Conservation (phyloP, 2,329 filamentous ascomycete genomes). For the Ophidiomyces ophidiicola region DNA sequence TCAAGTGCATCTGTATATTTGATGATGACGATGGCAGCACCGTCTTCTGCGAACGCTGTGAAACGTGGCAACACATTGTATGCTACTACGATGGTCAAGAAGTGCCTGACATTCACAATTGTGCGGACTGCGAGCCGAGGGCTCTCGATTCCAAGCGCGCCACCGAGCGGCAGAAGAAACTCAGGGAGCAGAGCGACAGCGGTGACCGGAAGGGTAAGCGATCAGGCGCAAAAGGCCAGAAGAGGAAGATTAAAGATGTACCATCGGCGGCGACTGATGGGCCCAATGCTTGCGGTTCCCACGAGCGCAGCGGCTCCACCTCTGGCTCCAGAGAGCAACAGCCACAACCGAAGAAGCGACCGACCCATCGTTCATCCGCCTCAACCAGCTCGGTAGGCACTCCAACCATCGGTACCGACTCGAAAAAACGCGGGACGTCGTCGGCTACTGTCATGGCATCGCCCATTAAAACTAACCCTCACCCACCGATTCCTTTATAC, state of each 20-base stretch:
- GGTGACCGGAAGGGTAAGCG: slow-evolving; percentile 63
- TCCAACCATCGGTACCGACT: slow-evolving; percentile 51
- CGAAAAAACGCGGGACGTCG: slow-evolving; percentile 49
- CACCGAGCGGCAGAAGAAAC: slow-evolving; percentile 55
- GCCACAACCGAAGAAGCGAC: slow-evolving; percentile 65
- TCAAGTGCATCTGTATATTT: slow-evolving; percentile 95
- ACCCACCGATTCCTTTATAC: slow-evolving; percentile 56
- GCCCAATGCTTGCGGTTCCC: slow-evolving; percentile 52
- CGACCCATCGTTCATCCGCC: slow-evolving; percentile 64
- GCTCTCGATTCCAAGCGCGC: slow-evolving; percentile 62
- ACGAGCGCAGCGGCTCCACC: slow-evolving; percentile 46
- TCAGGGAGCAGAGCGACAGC: slow-evolving; percentile 47
- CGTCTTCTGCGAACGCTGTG: slow-evolving; percentile 88
- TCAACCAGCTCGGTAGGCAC: slow-evolving; percentile 58
- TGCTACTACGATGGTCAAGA: slow-evolving; percentile 80
- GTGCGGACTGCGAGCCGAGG: slow-evolving; percentile 75
- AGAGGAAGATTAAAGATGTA: slow-evolving; percentile 69
- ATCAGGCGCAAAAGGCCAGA: slow-evolving; percentile 65
- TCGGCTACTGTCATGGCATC: slow-evolving; percentile 53
- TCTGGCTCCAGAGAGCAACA: slow-evolving; percentile 40
- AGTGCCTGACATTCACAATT: slow-evolving; percentile 69
- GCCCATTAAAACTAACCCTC: slow-evolving; percentile 56
- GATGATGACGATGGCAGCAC: slow-evolving; percentile 94
- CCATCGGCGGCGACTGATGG: slow-evolving; percentile 38
- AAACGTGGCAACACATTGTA: slow-evolving; percentile 96